Evolutionary conservation across 257 asterid species (phyloP), one percentile per base, ranked within the genome.

Genomic region (Fraxinus anomala): DNA sequence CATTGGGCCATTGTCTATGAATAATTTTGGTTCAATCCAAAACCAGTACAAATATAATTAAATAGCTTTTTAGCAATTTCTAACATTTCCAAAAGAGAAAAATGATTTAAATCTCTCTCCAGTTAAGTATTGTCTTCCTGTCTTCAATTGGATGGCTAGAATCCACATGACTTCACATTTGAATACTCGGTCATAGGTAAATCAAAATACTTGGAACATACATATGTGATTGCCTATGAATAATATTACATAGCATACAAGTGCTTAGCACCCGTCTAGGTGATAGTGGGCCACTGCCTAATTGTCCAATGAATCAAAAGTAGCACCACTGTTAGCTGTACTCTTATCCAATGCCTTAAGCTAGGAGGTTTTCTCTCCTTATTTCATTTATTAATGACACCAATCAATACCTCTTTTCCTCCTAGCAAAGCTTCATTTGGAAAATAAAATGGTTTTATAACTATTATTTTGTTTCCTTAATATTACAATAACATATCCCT

Each of bases 401-500:
- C 56, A 19, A 34, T 70, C 33, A 23, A 40, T 40, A 39, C 17
- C 65, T 23, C 34, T 40, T 39, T 6, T 24, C 21, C 23, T 40
- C 28, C 28, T 26, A 26, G 28, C 28, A 26, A 26, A 26, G 28
- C 30, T 73, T 74, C 70, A 42, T 68, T 68, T 28, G n/a, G 10
- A 72, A 75, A 17, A 73, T 59, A 69, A 28, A 73, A 73, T 31
- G 74, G 79, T 71, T 49, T 49, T 11, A 54, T 70, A 77, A 61
- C 72, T 72, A 34, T 59, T 6, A 7, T 59, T 59, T 23, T 2
- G 28, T 42, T 30, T 19, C 30, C 74, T 40, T 26, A 67, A 44
- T n/a, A 23, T 24, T 24, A 23, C 28, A 14, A 40, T 10, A 17
- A 21, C 36, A 4, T 36, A 7, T 59, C 82, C 33, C 31, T 68